These are phyloP conservation scores for Epichloe glyceriae DNA, from an alignment of 2,329 filamentous ascomycete species.

Conservation along the genomic window DNA sequence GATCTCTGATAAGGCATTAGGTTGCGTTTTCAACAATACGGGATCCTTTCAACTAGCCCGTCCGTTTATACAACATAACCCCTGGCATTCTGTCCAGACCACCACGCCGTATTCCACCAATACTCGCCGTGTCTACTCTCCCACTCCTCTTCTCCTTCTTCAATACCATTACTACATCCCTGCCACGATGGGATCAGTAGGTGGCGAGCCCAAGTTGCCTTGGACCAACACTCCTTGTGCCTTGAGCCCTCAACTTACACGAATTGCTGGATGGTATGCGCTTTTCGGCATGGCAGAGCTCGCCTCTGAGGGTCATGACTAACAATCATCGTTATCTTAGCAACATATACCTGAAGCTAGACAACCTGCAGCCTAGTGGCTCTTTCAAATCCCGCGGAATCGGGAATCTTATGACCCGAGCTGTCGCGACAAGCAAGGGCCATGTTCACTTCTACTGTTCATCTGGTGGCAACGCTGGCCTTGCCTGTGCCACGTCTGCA, in stretches of 20 bases:
- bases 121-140: not conserved
- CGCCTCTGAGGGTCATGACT: not conserved
- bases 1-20: not conserved
- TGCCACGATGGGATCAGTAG: conserved; percentile 27
- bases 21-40: conserved; percentile 1
- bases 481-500: conserved; percentile 67
- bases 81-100: not conserved
- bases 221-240: conserved; percentile 64
- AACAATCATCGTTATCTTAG: conserved; percentile 20
- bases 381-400: conserved; percentile 78
- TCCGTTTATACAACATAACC: not conserved
- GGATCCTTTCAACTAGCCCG: conserved; percentile 2
- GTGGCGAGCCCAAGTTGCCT: conserved; percentile 31
- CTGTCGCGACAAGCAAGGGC: conserved; percentile 19
- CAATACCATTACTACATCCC: not conserved
- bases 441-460: conserved; percentile 63
- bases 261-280: conserved; percentile 57
- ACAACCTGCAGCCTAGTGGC: conserved; percentile 71
- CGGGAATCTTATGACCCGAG: conserved; percentile 50
- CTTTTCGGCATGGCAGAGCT: not conserved
- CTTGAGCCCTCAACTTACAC: conserved; percentile 52
- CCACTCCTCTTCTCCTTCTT: not conserved
- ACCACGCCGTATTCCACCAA: not conserved
- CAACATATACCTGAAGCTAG: conserved; percentile 74
- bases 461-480: conserved; percentile 72